phyloP scores from a whole-genome alignment of 345 rosid genomes.

The Moringa oleifera region DNA sequence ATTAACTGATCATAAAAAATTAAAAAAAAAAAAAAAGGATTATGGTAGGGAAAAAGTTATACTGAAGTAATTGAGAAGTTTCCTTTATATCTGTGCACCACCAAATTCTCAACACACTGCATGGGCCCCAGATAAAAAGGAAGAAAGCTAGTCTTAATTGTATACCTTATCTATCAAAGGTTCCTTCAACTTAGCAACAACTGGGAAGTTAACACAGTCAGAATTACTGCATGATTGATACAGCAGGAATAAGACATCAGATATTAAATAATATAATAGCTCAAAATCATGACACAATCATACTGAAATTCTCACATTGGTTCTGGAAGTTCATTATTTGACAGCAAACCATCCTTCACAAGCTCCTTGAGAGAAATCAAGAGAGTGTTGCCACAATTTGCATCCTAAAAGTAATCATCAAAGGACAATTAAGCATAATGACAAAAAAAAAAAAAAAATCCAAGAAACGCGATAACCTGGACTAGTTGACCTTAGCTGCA shows the following conservation, averaged over 20 bases:
- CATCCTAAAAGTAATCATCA: conserved; percentile 48
- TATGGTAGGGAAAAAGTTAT: neutral
- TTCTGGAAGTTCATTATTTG: conserved; percentile 63
- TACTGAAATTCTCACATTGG: conserved; percentile 43
- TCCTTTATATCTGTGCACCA: neutral
- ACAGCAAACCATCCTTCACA: conserved; percentile 70
- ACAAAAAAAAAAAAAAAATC: too few species aligned
- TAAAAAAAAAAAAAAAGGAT: neutral
- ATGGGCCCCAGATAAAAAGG: too few species aligned
- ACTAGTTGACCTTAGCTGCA: neutral
- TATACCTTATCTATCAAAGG: conserved; percentile 73
- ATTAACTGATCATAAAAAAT: conserved; percentile 4
- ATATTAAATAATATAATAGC: neutral
- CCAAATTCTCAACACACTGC: neutral
- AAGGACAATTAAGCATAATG: neutral
- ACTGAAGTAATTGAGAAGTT: neutral
- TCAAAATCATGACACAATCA: conserved; percentile 1
- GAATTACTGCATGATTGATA: conserved; percentile 38
- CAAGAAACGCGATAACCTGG: neutral
- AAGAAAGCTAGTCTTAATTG: too few species aligned
- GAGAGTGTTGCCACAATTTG: conserved; percentile 86
- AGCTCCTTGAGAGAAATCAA: conserved; percentile 94
- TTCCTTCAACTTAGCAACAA: conserved; percentile 54
- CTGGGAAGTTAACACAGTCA: conserved; percentile 54
- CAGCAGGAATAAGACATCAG: neutral